phyloP scores from a whole-genome alignment of 2,329 filamentous ascomycete genomes.

The Arthrobotrys sphaeroides region DNA sequence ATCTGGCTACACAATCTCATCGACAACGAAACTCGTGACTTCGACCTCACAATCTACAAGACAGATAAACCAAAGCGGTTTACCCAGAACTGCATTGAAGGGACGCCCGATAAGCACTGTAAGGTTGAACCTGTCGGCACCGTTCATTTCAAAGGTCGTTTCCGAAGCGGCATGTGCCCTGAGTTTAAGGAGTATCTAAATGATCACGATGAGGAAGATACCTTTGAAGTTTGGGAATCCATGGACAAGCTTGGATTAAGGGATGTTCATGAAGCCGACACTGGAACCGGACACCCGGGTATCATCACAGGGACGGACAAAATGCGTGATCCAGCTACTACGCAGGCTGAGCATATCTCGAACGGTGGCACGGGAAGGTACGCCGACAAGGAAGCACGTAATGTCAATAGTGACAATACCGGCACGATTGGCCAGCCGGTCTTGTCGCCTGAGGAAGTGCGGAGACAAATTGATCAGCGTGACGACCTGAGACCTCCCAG shows the following conservation, averaged over 20 bases:
- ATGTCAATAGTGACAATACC: conserved; percentile 40
- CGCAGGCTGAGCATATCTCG: conserved; percentile 34
- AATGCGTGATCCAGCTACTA: conserved; percentile 45
- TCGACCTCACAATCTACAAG: conserved; percentile 91
- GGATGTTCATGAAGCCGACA: conserved; percentile 47
- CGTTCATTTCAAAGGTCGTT: conserved; percentile 79
- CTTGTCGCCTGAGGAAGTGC: conserved; percentile 26
- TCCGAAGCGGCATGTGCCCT: conserved; percentile 89
- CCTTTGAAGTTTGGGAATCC: conserved; percentile 93
- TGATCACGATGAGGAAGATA: conserved; percentile 89
- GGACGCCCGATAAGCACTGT: conserved; percentile 77
- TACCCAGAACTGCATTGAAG: conserved; percentile 91
- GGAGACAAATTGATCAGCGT: conserved; percentile 5
- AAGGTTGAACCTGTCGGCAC: conserved; percentile 82
- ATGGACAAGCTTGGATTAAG: conserved; percentile 44
- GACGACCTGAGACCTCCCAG: conserved; percentile 23
- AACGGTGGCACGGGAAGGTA: conserved; percentile 44
- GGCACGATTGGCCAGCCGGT: conserved; percentile 23
- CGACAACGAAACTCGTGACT: conserved; percentile 78
- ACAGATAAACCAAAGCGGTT: conserved; percentile 79
- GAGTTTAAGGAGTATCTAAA: conserved; percentile 85
- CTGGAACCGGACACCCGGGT: conserved; percentile 30
- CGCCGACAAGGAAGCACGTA: conserved; percentile 43
- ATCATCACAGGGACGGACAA: conserved; percentile 39
- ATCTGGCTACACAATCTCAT: conserved; percentile 87